These are phyloP conservation scores for Parastagonospora nodorum DNA, from an alignment of 2,329 filamentous ascomycete species.

Conservation along the genomic window DNA sequence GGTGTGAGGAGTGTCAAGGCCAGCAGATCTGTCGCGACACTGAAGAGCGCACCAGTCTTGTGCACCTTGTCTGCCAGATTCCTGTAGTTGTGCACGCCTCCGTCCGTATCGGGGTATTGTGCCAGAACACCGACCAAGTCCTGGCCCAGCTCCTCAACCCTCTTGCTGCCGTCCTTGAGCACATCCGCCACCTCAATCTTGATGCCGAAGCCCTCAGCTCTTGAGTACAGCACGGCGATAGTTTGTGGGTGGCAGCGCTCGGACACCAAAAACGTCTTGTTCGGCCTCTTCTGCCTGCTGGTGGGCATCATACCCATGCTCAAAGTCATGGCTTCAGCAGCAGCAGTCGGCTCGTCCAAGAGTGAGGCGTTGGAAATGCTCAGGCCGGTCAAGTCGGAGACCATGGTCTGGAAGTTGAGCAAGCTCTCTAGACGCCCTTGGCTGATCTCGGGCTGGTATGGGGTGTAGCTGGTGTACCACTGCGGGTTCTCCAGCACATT, in stretches of 20 bases:
- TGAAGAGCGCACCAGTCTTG: slow-evolving; percentile 76
- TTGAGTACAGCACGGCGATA: slow-evolving; percentile 78
- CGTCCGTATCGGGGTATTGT: slow-evolving; percentile 93
- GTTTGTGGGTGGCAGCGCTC: slow-evolving; percentile 84
- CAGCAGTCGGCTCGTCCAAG: slow-evolving; percentile 88
- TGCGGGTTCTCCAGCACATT: slow-evolving; percentile 91
- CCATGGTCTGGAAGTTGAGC: slow-evolving; percentile 94
- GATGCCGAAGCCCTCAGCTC: slow-evolving; percentile 90
- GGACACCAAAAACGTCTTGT: slow-evolving; percentile 85
- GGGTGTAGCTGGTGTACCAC: slow-evolving; percentile 98
- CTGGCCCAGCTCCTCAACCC: slow-evolving; percentile 75
- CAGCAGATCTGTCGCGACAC: slow-evolving; percentile 86
- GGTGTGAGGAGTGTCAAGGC: slow-evolving; percentile 86
- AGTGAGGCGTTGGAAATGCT: slow-evolving; percentile 90
- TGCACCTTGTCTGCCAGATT: slow-evolving; percentile 77
- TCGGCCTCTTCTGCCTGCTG: slow-evolving; percentile 72
- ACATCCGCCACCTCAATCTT: slow-evolving; percentile 76
- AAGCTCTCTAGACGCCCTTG: slow-evolving; percentile 91
- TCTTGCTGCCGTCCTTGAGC: slow-evolving; percentile 65
- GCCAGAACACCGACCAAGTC: slow-evolving; percentile 87
- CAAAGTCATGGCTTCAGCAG: slow-evolving; percentile 94
- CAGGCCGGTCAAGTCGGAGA: slow-evolving; percentile 83
- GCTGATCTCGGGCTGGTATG: slow-evolving; percentile 96
- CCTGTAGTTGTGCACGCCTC: slow-evolving; percentile 77
- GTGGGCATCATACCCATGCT: slow-evolving; percentile 76